A percentile compares a stretch with the other conserved stretches of the same genome.
Conservation (phyloP, 768 basidiomycete species). For the Neoboletus brunneissimus region DNA sequence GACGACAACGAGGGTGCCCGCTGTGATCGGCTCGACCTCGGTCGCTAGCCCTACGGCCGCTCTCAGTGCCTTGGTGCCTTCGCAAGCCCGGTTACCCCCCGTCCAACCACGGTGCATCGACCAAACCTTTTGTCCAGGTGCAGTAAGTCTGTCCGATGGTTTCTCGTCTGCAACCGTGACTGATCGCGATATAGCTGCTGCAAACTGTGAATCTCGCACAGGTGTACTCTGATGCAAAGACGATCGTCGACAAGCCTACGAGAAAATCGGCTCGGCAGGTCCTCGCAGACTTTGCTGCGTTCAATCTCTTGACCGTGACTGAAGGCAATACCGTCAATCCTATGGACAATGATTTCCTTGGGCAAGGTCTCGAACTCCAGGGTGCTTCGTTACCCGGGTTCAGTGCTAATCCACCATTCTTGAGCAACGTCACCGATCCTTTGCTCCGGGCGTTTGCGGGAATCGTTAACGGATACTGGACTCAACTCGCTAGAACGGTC, state of each 20-base stretch:
- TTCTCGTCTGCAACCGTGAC: not conserved
- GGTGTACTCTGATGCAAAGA: slow-evolving; percentile 79
- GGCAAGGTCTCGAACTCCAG: slow-evolving; percentile 83
- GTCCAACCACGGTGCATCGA: slow-evolving; percentile 73
- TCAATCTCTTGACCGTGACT: slow-evolving; percentile 43
- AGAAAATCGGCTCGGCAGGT: slow-evolving; percentile 61
- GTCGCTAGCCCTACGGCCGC: slow-evolving; percentile 62
- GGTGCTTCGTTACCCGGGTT: slow-evolving; percentile 61
- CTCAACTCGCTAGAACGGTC: slow-evolving; percentile 70
- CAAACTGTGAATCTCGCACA: slow-evolving; percentile 83
- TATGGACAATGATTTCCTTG: slow-evolving; percentile 70
- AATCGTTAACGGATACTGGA: slow-evolving; percentile 86
- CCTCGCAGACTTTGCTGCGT: slow-evolving; percentile 58
- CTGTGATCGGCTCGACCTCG: slow-evolving; percentile 54
- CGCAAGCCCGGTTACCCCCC: slow-evolving; percentile 63
- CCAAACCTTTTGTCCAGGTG: slow-evolving; percentile 77
- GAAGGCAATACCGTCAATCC: slow-evolving; percentile 66
- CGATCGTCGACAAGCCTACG: slow-evolving; percentile 88
- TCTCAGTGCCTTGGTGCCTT: slow-evolving; percentile 52
- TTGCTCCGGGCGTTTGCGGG: slow-evolving; percentile 69
- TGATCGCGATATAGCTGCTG: slow-evolving; percentile 48
- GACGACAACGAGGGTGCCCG: slow-evolving; percentile 22
- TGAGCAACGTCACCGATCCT: slow-evolving; percentile 67
- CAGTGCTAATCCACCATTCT: slow-evolving; percentile 58
- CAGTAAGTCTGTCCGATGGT: slow-evolving; percentile 42